Percentiles rank a stretch among this genome's conserved stretches.
Evolutionary conservation across 108 stramenopile species (phyloP).

Genomic region (Conticribra weissflogii): DNA sequence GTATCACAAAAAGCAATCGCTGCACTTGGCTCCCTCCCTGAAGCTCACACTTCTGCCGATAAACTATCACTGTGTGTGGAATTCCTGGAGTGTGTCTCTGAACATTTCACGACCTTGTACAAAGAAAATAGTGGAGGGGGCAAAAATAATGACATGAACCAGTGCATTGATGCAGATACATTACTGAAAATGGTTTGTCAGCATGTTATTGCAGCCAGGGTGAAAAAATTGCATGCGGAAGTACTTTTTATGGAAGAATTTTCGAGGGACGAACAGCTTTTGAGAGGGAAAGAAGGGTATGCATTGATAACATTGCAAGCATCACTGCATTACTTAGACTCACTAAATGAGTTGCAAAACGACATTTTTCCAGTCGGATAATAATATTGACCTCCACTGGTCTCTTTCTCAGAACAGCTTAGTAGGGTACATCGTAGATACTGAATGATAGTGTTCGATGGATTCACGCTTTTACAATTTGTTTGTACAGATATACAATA

Average conservation of each 20-base stretch:
- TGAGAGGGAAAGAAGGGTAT: slow-evolving; percentile 88
- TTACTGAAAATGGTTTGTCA: slow-evolving; percentile 84
- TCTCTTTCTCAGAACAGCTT: too few species aligned
- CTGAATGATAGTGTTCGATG: too few species aligned
- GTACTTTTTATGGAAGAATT: slow-evolving; percentile 89
- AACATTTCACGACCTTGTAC: slow-evolving; percentile 51
- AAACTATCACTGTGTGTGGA: slow-evolving; percentile 72
- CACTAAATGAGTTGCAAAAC: slow-evolving; percentile 57
- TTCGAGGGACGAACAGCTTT: slow-evolving; percentile 81
- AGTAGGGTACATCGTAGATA: too few species aligned
- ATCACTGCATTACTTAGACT: slow-evolving; percentile 80
- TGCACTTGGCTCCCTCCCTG: slow-evolving; percentile 57
- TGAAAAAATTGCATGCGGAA: slow-evolving; percentile 73
- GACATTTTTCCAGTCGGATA: slow-evolving; percentile 55
- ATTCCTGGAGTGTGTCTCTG: slow-evolving; percentile 77
- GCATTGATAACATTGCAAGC: slow-evolving; percentile 86
- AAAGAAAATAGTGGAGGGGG: slow-evolving; percentile 9
- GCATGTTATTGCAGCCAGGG: slow-evolving; percentile 72
- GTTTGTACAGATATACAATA: too few species aligned
- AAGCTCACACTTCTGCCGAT: slow-evolving; percentile 71
- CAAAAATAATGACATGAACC: not conserved
- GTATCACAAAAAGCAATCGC: slow-evolving; percentile 58
- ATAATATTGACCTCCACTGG: too few species aligned
- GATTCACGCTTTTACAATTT: too few species aligned
- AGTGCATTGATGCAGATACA: slow-evolving; percentile 73